A percentile compares a stretch with the other conserved stretches of the same genome.
Conservation (phyloP, 2,329 filamentous ascomycete genomes). For the Monilinia fructigena region DNA sequence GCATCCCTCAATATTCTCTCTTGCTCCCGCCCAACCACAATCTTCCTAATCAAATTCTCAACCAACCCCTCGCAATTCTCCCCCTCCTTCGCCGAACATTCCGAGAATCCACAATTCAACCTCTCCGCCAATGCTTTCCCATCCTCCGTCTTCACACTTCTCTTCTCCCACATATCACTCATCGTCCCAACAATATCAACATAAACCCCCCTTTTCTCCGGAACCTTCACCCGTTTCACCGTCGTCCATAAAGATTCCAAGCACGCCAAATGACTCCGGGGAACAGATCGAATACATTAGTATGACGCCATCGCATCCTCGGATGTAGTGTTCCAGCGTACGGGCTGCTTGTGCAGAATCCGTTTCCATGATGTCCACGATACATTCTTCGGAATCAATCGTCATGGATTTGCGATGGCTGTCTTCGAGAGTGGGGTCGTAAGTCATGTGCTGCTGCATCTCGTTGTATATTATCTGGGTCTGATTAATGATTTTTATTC, state of each 20-base stretch:
- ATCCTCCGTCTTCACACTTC: constrained; percentile 3
- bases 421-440: neutral
- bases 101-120: constrained; percentile 6
- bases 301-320: neutral
- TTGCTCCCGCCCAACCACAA: neutral
- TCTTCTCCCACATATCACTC: constrained; percentile 20
- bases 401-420: neutral
- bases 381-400: neutral
- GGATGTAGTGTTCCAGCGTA: neutral
- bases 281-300: constrained; percentile 18
- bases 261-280: neutral
- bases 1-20: neutral
- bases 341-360: accelerated
- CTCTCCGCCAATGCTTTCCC: constrained; percentile 9
- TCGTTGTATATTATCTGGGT: neutral
- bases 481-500: neutral
- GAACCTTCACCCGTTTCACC: neutral
- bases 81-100: constrained; percentile 11
- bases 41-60: neutral
- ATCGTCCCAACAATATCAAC: constrained; percentile 12
- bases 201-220: neutral
- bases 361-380: neutral
- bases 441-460: neutral
- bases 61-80: constrained; percentile 9
- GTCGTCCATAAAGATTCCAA: constrained; percentile 7